Evolutionary conservation across 202 grass and related monocot genomes (phyloP), one percentile per base, ranked within the genome.

Genomic region (Alloteropsis angusta): DNA sequence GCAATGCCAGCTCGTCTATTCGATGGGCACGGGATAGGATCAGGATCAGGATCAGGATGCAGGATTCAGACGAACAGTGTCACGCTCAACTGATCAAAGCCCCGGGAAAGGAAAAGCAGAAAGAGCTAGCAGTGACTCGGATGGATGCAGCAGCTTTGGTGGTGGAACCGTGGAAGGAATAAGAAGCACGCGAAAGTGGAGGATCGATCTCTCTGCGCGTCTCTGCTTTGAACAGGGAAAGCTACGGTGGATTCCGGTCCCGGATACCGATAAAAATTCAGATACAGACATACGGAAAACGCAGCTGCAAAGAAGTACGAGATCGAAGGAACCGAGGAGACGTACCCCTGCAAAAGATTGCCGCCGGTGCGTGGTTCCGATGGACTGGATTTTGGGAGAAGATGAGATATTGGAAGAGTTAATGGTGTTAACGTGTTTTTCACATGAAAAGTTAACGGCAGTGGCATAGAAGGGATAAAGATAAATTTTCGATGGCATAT

Each of bases 131-230:
- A 11, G 18, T 44, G 23, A 58, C 54, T 58, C 10, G 54, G 37
- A 67, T 16, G 68, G 49, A 48, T 12, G 64, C 64, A 66, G 76
- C 52, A 60, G 54, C 22, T 63, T 72, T 60, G 58, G 5, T 60
- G 70, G 3, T 72, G 66, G 85, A 87, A 73, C 35, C 49, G 3
- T 72, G 66, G 85, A 87, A 73, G 67, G 85, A 78, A 87, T 78
- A 47, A 83, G 73, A 87, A 87, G 79, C 85, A 73, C 59, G 79
- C 71, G 1, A 30, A 13, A 47, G n/a, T 16, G 12, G 7, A 68
- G 22, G 22, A 17, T 65, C 6, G 21, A 25, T 71, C 56, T 72
- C 14, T 4, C 28, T 30, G 28, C 28, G 28, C 28, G 12, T 30
- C 6, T 46, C 38, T 39, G 19, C 57, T 72, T 82, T 41, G 47